phyloP scores from a whole-genome alignment of 805 yeast species.

The Ogataea methylovora region DNA sequence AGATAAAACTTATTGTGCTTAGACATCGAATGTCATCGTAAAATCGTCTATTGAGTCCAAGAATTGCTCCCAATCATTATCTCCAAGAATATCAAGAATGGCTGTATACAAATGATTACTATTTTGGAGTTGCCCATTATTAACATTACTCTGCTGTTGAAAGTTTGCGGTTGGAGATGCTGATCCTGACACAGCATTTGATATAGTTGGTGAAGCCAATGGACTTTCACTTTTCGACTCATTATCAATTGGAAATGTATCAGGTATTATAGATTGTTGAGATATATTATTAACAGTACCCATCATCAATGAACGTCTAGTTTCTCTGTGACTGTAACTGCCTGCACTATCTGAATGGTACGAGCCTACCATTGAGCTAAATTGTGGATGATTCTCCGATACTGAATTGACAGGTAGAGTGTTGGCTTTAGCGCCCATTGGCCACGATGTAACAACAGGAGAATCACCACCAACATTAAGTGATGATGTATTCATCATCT shows the following conservation, averaged over 20 bases:
- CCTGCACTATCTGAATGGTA: too few species aligned
- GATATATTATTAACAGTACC: too few species aligned
- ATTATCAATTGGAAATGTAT: neutral
- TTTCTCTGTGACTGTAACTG: too few species aligned
- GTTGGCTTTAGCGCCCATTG: too few species aligned
- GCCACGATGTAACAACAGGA: neutral
- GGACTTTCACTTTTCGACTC: neutral
- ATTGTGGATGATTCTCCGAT: too few species aligned
- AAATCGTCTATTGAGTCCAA: constrained; percentile 21
- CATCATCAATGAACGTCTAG: too few species aligned
- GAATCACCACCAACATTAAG: neutral
- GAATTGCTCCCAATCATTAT: constrained; percentile 24
- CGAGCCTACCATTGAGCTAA: too few species aligned
- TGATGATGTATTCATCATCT: too few species aligned
- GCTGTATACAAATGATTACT: constrained; percentile 9
- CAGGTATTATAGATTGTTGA: too few species aligned
- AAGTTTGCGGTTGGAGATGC: neutral
- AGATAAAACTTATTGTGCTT: too few species aligned
- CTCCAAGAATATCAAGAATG: constrained; percentile 22
- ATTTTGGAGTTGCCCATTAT: neutral
- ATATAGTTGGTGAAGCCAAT: neutral
- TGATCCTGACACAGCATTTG: neutral
- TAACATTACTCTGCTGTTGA: neutral
- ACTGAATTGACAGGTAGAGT: too few species aligned
- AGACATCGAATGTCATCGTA: constrained; percentile 13